Base-by-base conservation (phyloP, 1,284 basidiomycete species). In the Cutaneotrichosporon dermatis region DNA sequence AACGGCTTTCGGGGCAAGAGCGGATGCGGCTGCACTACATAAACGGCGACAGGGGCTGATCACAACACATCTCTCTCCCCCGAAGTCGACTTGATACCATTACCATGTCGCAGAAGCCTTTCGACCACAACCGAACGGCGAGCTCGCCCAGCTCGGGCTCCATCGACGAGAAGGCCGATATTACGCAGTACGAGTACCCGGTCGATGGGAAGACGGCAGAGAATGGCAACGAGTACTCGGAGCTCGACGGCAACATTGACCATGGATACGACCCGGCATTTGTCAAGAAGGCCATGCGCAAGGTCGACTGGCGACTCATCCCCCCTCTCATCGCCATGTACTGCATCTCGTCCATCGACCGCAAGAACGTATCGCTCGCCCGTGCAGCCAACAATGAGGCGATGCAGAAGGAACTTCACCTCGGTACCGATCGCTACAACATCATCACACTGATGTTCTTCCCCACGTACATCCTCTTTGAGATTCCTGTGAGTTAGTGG, bases 381-480 rank as follows among this genome's bases (percentile, higher is more conserved):
- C 61, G 61, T 15, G 46, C 57, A 0, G 61, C 61, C 15, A 62
- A 62, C 51, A 12, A 51, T 3, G 58, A 54, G 52, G 51, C 46
- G 8, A 57, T 61, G 55, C 51, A 61, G 34, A 46, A 36, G 3
- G 59, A 61, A 42, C 59, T 61, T 46, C 36, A 51, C n/a, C 55
- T 61, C 51, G 39, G 67, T 13, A 40, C 43, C n/a, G 69, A 74
- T 46, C 68, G 76, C 35, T 78, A 77, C 65, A 70, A 71, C 51
- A 72, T 77, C 57, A 69, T 74, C 53, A 68, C 71, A 1, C 60
- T 76, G n/a, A 55, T 75, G 6, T 75, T 77, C 64, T 53, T 58
- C 51, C 51, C 57, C 33, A 44, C 57, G n/a, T 54, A 58, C 45
- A 54, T 53, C 11, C 65, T 79, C 15, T 80, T 80, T 46, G 71